Percentiles rank a stretch among this genome's conserved stretches.
Evolutionary conservation across 768 basidiomycete species (phyloP).

Genomic region (Steccherinum ochraceum): DNA sequence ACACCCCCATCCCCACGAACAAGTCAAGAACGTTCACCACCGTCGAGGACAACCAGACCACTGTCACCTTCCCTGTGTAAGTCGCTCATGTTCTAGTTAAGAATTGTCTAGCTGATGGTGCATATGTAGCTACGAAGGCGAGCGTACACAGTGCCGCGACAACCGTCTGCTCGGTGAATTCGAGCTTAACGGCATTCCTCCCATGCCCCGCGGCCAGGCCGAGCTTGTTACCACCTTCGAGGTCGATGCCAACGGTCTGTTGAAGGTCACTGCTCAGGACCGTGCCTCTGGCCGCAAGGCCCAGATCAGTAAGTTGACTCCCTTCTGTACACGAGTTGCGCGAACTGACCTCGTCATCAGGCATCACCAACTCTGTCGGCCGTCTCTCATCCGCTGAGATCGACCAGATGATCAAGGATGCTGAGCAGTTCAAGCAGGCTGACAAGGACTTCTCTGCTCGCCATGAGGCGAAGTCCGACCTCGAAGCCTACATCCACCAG

Average conservation of each 20-base stretch:
- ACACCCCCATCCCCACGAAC: slow-evolving; percentile 99
- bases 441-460: slow-evolving; percentile 98
- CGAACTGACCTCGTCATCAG: slow-evolving; percentile 29
- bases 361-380: slow-evolving; percentile 98
- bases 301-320: slow-evolving; percentile 70
- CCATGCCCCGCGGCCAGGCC: slow-evolving; percentile 98
- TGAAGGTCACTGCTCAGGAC: slow-evolving; percentile 98
- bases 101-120: slow-evolving; percentile 6
- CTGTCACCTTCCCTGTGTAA: slow-evolving; percentile 98
- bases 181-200: slow-evolving; percentile 97
- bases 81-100: slow-evolving; percentile 17
- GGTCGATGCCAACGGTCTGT: slow-evolving; percentile 97
- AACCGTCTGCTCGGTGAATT: slow-evolving; percentile 99
- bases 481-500: slow-evolving; percentile 96
- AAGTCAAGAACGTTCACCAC: slow-evolving; percentile 99
- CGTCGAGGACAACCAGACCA: slow-evolving; percentile 99
- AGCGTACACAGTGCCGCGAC: slow-evolving; percentile 99
- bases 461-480: slow-evolving; percentile 97
- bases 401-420: slow-evolving; percentile 99
- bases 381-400: slow-evolving; percentile 97
- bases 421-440: slow-evolving; percentile 93
- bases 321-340: slow-evolving; percentile 6
- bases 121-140: slow-evolving; percentile 81
- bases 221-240: slow-evolving; percentile 99
- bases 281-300: slow-evolving; percentile 99